Evolutionary conservation across 352 stramenopile genomes (phyloP).

Genomic region (Phytophthora idaei): DNA sequence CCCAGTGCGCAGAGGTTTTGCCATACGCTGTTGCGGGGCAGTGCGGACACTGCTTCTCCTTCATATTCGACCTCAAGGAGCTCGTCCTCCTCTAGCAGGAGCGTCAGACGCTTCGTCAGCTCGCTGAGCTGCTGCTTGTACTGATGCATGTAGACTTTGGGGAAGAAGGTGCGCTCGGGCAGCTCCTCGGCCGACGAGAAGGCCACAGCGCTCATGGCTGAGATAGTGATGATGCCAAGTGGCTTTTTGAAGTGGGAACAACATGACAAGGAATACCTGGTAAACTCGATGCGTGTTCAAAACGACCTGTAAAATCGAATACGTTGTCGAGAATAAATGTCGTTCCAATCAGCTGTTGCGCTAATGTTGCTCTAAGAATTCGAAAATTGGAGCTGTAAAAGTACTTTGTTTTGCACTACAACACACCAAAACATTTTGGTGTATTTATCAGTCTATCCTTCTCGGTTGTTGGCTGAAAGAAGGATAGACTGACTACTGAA

Average conservation of each 20-base stretch:
- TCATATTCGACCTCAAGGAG: constrained; percentile 50
- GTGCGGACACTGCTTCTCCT: constrained; percentile 40
- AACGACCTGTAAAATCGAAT: too few species aligned
- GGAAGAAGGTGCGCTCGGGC: constrained; percentile 58
- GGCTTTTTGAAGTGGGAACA: not conserved
- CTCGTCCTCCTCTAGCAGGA: constrained; percentile 64
- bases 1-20: constrained; percentile 65
- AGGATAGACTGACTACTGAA: too few species aligned
- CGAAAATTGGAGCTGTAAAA: too few species aligned
- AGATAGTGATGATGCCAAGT: constrained; percentile 3
- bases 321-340: too few species aligned
- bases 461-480: too few species aligned
- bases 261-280: not conserved
- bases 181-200: constrained; percentile 43
- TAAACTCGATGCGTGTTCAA: too few species aligned
- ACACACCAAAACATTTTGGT: too few species aligned
- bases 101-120: constrained; percentile 61
- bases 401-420: too few species aligned
- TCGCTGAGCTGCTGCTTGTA: constrained; percentile 69
- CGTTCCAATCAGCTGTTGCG: too few species aligned
- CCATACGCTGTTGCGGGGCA: constrained; percentile 62
- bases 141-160: constrained; percentile 55
- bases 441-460: too few species aligned
- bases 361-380: too few species aligned
- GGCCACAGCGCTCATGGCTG: constrained; percentile 18